Percentiles rank a stretch among this genome's conserved stretches.
Evolutionary conservation across 148 eudicot genomes (phyloP).

Genomic region (Fagopyrum tataricum): DNA sequence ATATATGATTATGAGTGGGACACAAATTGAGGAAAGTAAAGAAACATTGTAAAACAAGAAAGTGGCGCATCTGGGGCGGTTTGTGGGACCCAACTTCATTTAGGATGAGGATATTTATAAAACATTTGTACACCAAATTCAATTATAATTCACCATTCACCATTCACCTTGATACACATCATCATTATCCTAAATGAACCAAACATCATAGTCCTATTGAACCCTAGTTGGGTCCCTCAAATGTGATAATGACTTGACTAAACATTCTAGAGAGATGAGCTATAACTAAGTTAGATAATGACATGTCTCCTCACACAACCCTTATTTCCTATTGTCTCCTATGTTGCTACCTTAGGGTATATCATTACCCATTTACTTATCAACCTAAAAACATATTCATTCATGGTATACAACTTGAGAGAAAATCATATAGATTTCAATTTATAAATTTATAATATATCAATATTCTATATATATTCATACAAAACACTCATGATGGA

Average conservation of each 20-base stretch:
- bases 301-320: slow-evolving; percentile 23
- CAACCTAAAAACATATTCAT: not conserved
- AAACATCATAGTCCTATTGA: slow-evolving; percentile 5
- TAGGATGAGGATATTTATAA: not conserved
- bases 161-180: slow-evolving; percentile 1
- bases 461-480: too few relatives aligned
- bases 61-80: slow-evolving; percentile 58
- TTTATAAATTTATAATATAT: not conserved
- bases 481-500: too few relatives aligned
- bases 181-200: slow-evolving; percentile 7
- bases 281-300: slow-evolving; percentile 25
- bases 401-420: not conserved
- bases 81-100: slow-evolving; percentile 42
- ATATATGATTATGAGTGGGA: not conserved
- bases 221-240: not conserved
- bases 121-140: slow-evolving; percentile 4
- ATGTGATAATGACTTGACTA: not conserved
- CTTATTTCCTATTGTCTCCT: slow-evolving; percentile 3
- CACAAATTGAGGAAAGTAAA: slow-evolving; percentile 10
- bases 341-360: not conserved
- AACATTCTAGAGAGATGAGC: not conserved
- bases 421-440: not conserved
- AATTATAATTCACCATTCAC: not conserved
- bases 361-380: not conserved
- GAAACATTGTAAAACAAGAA: slow-evolving; percentile 46